Evolutionary conservation across 2,329 filamentous ascomycete genomes (phyloP).

Genomic region (Gremmenia infestans): DNA sequence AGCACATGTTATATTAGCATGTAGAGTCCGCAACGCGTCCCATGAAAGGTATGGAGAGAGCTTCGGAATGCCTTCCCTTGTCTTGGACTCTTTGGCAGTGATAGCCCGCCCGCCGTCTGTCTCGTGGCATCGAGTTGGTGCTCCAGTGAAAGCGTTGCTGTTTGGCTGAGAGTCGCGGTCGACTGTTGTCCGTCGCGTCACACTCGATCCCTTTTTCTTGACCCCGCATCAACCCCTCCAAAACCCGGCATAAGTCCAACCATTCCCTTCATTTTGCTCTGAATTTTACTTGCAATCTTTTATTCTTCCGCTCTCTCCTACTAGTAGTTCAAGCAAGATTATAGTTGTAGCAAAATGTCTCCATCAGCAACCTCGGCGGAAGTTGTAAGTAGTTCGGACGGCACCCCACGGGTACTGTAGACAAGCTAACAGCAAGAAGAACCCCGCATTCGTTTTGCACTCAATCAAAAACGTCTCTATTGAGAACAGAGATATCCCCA

Average conservation of each 20-base stretch:
- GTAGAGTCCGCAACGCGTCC: neutral
- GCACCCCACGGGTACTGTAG: neutral
- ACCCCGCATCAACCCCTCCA: conserved; percentile 4
- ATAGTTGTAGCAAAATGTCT: neutral
- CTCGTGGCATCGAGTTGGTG: neutral
- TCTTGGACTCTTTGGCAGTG: neutral
- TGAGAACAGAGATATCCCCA: conserved; percentile 38
- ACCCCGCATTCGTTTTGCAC: conserved; percentile 44
- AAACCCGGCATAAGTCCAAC: neutral
- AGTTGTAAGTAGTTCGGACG: neutral
- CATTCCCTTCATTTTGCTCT: neutral
- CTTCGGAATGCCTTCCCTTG: neutral
- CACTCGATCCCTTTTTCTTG: neutral
- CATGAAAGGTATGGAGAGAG: neutral
- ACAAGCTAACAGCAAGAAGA: conserved; percentile 27
- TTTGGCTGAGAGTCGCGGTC: conserved; percentile 1
- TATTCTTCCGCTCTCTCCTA: neutral
- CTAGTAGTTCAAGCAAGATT: neutral
- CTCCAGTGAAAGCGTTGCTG: neutral
- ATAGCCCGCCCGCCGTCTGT: neutral
- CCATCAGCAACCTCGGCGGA: neutral
- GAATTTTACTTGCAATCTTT: neutral
- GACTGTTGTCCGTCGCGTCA: conserved; percentile 2
- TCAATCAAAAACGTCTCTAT: conserved; percentile 41
- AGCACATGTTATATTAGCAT: no score